Conservation (phyloP, 805 yeast genomes). For the Torulaspora indica region DNA sequence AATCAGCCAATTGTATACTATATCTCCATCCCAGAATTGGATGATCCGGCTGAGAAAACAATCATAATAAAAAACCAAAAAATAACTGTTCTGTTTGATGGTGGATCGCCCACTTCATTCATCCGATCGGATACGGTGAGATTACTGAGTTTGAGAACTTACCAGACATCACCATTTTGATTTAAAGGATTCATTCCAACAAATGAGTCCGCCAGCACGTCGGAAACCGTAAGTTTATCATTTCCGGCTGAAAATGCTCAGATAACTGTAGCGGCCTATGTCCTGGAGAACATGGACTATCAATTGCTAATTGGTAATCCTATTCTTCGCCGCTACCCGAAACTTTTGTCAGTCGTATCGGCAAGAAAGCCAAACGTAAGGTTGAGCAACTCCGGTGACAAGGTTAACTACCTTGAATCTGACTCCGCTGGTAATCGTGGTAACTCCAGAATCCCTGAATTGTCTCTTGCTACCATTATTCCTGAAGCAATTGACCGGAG, state of each 20-base stretch:
- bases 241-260: no score
- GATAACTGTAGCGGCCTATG: conserved; percentile 2
- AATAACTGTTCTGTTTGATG: no score
- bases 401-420: not conserved
- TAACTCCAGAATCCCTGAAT: not conserved
- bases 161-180: conserved; percentile 1
- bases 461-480: not conserved
- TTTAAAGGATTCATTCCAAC: conserved; percentile 5
- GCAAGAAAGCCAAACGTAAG: not conserved
- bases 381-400: not conserved
- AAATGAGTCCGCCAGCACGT: no score
- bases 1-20: no score
- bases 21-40: no score
- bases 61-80: not conserved
- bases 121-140: no score
- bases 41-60: no score
- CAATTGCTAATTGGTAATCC: conserved; percentile 6
- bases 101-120: no score
- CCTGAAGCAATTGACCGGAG: not conserved
- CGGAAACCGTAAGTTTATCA: no score
- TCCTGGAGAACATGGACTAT: conserved; percentile 1
- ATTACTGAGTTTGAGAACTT: no score
- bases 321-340: conserved; percentile 2
- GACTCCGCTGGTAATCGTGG: not conserved
- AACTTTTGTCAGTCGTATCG: not conserved